Evolutionary conservation across 2,329 filamentous ascomycete species (phyloP), one percentile per base, ranked within the genome.

Genomic region (Orbilia ellipsospora): DNA sequence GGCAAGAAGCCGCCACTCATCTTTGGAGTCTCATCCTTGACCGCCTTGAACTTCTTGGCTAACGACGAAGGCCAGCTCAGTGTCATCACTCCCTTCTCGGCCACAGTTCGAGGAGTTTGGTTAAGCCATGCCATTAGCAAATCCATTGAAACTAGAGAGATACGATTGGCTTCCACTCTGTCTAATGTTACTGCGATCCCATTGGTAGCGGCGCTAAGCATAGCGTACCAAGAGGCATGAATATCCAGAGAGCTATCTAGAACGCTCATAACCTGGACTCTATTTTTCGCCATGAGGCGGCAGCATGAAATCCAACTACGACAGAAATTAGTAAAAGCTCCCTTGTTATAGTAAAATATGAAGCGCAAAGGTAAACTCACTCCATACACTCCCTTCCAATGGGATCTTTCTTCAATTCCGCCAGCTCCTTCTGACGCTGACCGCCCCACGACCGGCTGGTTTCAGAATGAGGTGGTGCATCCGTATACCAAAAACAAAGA

Each of bases 401-500:
- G 13, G 64, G 72, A 26, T 69, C 59, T n/a, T 69, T 64, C 44
- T 69, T 69, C 42, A 75, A 52, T 51, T 18, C 72, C 6, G 64
- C 72, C 40, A 79, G 73, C 77, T 83, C 84, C 51, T 72, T 79
- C 26, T 50, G 51, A 56, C 77, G 78, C 76, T 83, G 82, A 31
- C 65, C 64, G 66, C 80, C 81, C 26, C 72, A 77, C 26, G 79
- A 78, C 64, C 79, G 54, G 79, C 78, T 59, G 80, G 77, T 77
- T 81, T 63, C 61, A 36, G 75, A 81, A 78, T 86, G 85, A n/a
- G 86, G 84, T 42, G 84, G 82, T 12, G 84, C 84, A 80, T 87
- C 85, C 0, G 85, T 82, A 73, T 85, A 87, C 16, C 86, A 79
- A 3, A 87, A 77, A 54, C 86, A 82, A n/a, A 87, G 79, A 0